Conservation (phyloP, 2,329 filamentous ascomycete species). For the Scedosporium minutisporum region DNA sequence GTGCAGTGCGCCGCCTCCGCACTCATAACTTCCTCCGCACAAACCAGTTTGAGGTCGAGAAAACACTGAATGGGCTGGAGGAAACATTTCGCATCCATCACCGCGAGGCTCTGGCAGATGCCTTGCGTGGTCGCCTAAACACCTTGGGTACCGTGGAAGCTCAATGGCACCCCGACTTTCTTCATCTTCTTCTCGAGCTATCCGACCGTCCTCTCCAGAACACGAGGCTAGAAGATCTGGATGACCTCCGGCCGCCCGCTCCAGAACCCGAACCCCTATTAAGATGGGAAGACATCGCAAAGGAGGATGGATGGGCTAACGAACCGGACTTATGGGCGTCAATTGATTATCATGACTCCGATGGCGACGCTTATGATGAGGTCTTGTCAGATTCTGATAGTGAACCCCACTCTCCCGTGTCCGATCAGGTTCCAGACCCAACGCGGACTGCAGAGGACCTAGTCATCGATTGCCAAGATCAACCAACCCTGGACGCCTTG, state of each 20-base stretch:
- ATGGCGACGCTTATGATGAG: constrained; percentile 38
- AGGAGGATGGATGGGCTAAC: constrained; percentile 62
- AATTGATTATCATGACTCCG: constrained; percentile 59
- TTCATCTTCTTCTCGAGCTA: constrained; percentile 70
- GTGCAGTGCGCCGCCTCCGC: constrained; percentile 40
- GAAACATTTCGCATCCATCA: constrained; percentile 79
- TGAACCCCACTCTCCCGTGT: constrained; percentile 22
- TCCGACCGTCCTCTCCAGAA: constrained; percentile 71
- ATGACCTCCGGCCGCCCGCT: constrained; percentile 36
- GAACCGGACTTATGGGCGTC: constrained; percentile 62
- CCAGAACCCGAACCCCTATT: constrained; percentile 38
- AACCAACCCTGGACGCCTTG: constrained; percentile 20
- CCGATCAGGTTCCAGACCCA: constrained; percentile 13
- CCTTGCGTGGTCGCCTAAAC: constrained; percentile 48
- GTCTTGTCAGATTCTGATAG: constrained; percentile 17
- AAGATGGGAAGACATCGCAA: constrained; percentile 71
- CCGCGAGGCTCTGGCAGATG: constrained; percentile 69
- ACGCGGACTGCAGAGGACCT: constrained; percentile 18
- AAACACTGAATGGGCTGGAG: constrained; percentile 59
- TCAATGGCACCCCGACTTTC: constrained; percentile 68
- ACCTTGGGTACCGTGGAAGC: constrained; percentile 43
- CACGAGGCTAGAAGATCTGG: constrained; percentile 54
- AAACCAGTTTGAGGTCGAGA: constrained; percentile 65
- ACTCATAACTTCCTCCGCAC: constrained; percentile 52
- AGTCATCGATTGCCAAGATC: constrained; percentile 24